phyloP scores from a whole-genome alignment of 441 rosid species.

The Adansonia grandidieri region DNA sequence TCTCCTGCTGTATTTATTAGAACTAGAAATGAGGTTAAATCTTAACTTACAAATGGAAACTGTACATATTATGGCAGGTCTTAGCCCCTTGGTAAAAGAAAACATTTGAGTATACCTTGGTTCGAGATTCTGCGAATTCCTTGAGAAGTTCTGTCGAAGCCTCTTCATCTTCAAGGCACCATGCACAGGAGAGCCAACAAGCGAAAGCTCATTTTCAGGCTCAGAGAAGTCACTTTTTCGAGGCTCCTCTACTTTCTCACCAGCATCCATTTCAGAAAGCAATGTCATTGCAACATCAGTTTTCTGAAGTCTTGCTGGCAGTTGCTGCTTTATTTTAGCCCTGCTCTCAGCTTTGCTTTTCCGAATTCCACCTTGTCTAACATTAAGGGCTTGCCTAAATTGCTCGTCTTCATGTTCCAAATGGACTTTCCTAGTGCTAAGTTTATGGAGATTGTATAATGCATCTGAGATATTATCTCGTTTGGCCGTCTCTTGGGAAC shows the following conservation, averaged over 20 bases:
- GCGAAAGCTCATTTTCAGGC: conserved; percentile 63
- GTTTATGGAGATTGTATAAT: conserved; percentile 57
- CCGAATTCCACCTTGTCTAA: conserved; percentile 78
- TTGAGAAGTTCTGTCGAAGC: conserved; percentile 51
- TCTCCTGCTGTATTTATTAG: conserved; percentile 45
- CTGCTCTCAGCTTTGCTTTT: conserved; percentile 69
- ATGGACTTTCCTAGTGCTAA: conserved; percentile 51
- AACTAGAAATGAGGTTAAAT: conserved; percentile 8
- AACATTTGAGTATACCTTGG: conserved; percentile 51
- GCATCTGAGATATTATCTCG: conserved; percentile 51
- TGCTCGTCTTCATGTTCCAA: conserved; percentile 79
- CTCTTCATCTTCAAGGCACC: conserved; percentile 51
- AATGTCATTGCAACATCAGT: conserved; percentile 51
- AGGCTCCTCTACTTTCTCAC: conserved; percentile 48
- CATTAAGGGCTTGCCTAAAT: conserved; percentile 70
- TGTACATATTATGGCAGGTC: no score
- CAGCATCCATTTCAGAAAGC: conserved; percentile 46
- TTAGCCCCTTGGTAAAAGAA: not conserved
- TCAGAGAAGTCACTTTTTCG: conserved; percentile 70
- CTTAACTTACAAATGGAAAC: not conserved
- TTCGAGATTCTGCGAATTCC: conserved; percentile 61
- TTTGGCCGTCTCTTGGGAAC: conserved; percentile 39
- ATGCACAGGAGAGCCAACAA: conserved; percentile 45
- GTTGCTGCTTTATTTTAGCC: conserved; percentile 62
- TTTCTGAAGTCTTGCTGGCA: conserved; percentile 57